Evolutionary conservation across 2,329 filamentous ascomycete species (phyloP), one percentile per base, ranked within the genome.

Genomic region (Alternaria sp.): DNA sequence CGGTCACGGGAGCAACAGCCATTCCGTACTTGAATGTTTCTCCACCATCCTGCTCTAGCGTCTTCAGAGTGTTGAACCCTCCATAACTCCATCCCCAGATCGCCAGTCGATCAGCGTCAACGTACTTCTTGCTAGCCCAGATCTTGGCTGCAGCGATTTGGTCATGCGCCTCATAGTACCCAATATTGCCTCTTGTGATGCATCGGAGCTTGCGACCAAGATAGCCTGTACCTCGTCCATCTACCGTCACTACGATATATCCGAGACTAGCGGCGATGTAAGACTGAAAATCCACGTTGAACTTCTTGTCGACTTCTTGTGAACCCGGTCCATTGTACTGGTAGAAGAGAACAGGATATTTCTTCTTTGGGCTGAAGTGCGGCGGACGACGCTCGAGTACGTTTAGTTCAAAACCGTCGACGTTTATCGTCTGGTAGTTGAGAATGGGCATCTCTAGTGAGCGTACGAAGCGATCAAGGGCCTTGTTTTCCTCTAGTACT

Each of bases 71-170:
- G 82, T 91, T 91, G 82, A 96, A 99, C 10, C 95, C 95, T 57
- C 95, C 95, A 73, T 95, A 99, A 63, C 92, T 96, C 95, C 95
- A 99, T 46, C 95, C 95, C 95, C 95, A 99, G 73, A 99, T 96
- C 21, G 93, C 93, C 67, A 99, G 86, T 54, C 91, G 87, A 6
- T 87, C 83, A 26, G 85, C 82, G 75, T 99, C 96, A 13, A 97
- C 89, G 76, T 99, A 98, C 13, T 85, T 79, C 74, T 92, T 94
- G 36, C 82, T 81, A 0, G 90, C 89, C 88, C 92, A 98, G 65
- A 90, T 86, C 77, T 93, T 90, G 3, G 91, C 95, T 0, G 93
- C 90, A 26, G 89, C 90, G 66, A 99, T 98, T 77, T 99, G 95
- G 77, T 98, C 95, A 37, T 87, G 83, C 0, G 94, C 87, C 80